These are phyloP conservation scores for Diplodia mutila DNA, from an alignment of 2,329 filamentous ascomycete species.

Conservation along the genomic window DNA sequence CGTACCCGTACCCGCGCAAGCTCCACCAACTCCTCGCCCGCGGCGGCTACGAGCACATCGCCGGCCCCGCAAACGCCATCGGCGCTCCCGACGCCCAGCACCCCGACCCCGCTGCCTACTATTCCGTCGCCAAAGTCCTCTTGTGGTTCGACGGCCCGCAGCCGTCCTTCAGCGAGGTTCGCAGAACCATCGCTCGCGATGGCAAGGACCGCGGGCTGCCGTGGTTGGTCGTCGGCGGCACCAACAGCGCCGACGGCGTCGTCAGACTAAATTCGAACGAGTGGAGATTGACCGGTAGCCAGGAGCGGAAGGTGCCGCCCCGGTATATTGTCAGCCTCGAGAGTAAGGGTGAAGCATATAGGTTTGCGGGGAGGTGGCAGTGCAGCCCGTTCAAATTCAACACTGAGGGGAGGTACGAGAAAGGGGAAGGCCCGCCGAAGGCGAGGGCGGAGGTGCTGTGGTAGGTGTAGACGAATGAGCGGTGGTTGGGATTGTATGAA, in stretches of 20 bases:
- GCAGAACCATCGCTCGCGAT: constrained; percentile 36
- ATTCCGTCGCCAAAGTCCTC: constrained; percentile 29
- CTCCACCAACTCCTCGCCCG: constrained; percentile 27
- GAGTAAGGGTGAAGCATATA: constrained; percentile 57
- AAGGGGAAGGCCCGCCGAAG: constrained; percentile 1
- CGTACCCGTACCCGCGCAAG: constrained; percentile 17
- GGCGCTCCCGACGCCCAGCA: background rate
- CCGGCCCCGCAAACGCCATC: background rate
- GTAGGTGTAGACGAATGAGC: background rate
- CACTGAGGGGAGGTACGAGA: background rate
- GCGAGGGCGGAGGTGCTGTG: constrained; percentile 18
- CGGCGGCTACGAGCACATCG: constrained; percentile 14
- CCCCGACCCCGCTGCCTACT: background rate
- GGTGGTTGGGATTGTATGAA: background rate
- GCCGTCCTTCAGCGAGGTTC: constrained; percentile 36
- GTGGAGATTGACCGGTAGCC: constrained; percentile 26
- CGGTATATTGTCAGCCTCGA: constrained; percentile 62
- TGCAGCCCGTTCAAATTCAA: constrained; percentile 34
- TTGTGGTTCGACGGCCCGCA: constrained; percentile 41
- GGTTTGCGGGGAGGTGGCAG: constrained; percentile 59
- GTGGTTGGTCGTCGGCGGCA: constrained; percentile 38
- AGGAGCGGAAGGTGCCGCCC: constrained; percentile 43
- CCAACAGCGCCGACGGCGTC: constrained; percentile 33
- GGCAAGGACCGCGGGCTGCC: constrained; percentile 39
- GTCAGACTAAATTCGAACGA: background rate